These are phyloP conservation scores for Cryphonectria nitschkei DNA, from an alignment of 2,329 filamentous ascomycete species.

Conservation along the genomic window DNA sequence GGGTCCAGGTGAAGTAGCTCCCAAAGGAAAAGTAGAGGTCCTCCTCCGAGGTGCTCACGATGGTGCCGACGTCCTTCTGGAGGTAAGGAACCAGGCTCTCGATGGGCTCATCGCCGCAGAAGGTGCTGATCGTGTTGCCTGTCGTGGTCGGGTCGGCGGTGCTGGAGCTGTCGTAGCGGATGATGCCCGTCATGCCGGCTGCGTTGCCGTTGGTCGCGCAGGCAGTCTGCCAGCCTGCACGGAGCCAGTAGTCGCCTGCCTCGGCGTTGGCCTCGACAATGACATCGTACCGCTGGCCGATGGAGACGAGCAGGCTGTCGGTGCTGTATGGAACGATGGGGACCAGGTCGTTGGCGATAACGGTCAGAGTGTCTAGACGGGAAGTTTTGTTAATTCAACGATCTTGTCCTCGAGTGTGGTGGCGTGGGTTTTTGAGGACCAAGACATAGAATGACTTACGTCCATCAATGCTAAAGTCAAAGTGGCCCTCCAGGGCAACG, in stretches of 20 bases:
- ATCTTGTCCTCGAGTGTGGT: background rate
- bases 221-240: slow-evolving; percentile 38
- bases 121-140: slow-evolving; percentile 10
- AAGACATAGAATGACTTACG: background rate
- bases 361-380: slow-evolving; percentile 1
- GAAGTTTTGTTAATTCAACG: background rate
- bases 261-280: slow-evolving; percentile 46
- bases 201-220: slow-evolving; percentile 21
- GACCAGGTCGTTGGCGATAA: slow-evolving; percentile 51
- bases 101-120: slow-evolving; percentile 14
- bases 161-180: slow-evolving; percentile 30
- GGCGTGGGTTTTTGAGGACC: too few relatives aligned
- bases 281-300: slow-evolving; percentile 51
- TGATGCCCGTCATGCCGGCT: slow-evolving; percentile 29
- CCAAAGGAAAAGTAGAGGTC: slow-evolving; percentile 19
- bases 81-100: slow-evolving; percentile 21
- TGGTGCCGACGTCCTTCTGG: slow-evolving; percentile 27
- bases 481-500: slow-evolving; percentile 51
- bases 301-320: slow-evolving; percentile 52
- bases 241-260: slow-evolving; percentile 48
- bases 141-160: slow-evolving; percentile 12
- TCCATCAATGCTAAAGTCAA: slow-evolving; percentile 52
- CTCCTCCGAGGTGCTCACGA: slow-evolving; percentile 13
- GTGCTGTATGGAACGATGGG: slow-evolving; percentile 54
- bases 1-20: slow-evolving; percentile 21